Conservation (phyloP, 106 monocot genomes). For the Dioscorea dumetorum region DNA sequence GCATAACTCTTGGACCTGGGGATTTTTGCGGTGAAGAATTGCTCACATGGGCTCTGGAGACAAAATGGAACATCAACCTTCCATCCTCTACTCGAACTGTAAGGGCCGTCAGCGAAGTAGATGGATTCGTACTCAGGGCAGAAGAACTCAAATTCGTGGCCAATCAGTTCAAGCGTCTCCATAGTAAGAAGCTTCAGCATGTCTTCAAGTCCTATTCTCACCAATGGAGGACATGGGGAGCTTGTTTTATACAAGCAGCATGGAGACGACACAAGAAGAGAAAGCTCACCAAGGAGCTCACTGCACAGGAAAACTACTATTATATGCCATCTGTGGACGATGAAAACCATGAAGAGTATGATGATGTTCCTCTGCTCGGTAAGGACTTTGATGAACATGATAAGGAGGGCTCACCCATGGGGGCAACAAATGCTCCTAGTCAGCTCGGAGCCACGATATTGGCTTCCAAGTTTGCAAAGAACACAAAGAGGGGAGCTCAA, state of each 20-base stretch:
- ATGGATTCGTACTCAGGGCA: slow-evolving; percentile 57
- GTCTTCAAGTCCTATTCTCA: slow-evolving; percentile 67
- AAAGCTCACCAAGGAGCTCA: slow-evolving; percentile 60
- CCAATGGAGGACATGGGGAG: slow-evolving; percentile 79
- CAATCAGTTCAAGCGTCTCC: slow-evolving; percentile 67
- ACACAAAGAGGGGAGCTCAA: slow-evolving; percentile 44
- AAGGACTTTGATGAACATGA: background rate
- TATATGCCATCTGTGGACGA: slow-evolving; percentile 19
- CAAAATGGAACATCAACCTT: slow-evolving; percentile 44
- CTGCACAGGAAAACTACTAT: slow-evolving; percentile 43
- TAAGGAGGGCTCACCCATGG: slow-evolving; percentile 5
- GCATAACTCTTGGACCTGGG: slow-evolving; percentile 65
- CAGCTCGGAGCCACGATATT: slow-evolving; percentile 57
- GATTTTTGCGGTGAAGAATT: slow-evolving; percentile 90
- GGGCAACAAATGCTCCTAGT: background rate
- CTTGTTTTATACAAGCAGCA: slow-evolving; percentile 63
- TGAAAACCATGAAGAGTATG: slow-evolving; percentile 2
- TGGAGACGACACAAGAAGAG: slow-evolving; percentile 66
- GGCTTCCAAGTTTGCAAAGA: slow-evolving; percentile 70
- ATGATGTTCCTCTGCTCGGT: slow-evolving; percentile 14
- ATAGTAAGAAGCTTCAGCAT: slow-evolving; percentile 71
- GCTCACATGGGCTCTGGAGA: slow-evolving; percentile 65
- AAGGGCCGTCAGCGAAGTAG: slow-evolving; percentile 45
- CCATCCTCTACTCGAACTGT: slow-evolving; percentile 62
- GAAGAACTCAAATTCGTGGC: slow-evolving; percentile 77